Evolutionary conservation across 805 yeast genomes (phyloP), one percentile per base, ranked within the genome.

Genomic region (Kodamaea neixiangensis): DNA sequence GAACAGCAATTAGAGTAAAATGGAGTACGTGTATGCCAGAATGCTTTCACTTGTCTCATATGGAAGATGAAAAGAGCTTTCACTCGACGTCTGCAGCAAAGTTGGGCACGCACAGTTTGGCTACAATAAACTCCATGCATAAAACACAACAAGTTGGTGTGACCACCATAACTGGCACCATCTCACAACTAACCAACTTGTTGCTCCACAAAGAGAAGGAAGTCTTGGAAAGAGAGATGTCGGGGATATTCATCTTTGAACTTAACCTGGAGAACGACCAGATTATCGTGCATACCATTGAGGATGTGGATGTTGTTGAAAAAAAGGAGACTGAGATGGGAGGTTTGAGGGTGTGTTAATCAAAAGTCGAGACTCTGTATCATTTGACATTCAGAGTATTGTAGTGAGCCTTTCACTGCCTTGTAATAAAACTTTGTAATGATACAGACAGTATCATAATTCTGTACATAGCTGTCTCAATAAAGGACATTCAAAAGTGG

Each of bases 221-320:
- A 20, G 29, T 18, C 40, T 54, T 72, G 34, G 79, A 79, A 52
- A 56, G 83, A 39, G 67, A 76, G 3, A 62, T 74, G 4, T 67
- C 70, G 48, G 93, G 92, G 1, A 63, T 83, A 2, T 86, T 86
- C 58, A 73, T 85, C 6, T 86, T 86, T 60, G 92, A 86, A 59
- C 70, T 87, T 51, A 81, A 77, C 58, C 75, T 75, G 19, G 68
- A 71, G n/a, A 83, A 84, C 60, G 76, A 79, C 51, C 63, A 72
- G 53, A 79, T 87, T 31, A 43, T 73, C 5, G 88, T 82, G 4
- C 89, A 86, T 60, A 83, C 87, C 1, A 75, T 87, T 29, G 93
- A 87, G 57, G 78, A 83, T 57, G 74, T 87, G 50, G 85, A 85
- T 53, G 72, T 85, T 41, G 65, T 81, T 19, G 87, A 84, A 58